Evolutionary conservation across 345 rosid genomes (phyloP).

Genomic region (Moricandia moricandioides): DNA sequence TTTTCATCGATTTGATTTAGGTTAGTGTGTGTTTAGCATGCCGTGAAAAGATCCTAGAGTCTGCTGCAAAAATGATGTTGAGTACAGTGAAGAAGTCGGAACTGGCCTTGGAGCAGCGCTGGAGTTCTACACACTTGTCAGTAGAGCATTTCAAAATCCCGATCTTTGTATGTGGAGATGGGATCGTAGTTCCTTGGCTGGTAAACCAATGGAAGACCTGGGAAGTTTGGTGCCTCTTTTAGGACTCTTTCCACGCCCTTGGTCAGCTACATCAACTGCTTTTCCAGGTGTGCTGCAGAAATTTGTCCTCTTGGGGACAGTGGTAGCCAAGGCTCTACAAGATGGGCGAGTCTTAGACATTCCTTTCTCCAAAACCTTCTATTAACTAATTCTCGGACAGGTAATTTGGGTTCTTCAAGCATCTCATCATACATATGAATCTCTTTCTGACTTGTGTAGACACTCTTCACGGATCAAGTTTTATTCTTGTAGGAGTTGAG

Average conservation of each 20-base stretch:
- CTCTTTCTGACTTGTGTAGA: neutral
- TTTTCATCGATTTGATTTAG: no score
- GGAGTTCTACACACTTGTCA: slow-evolving; percentile 86
- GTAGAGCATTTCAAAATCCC: slow-evolving; percentile 77
- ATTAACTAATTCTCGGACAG: slow-evolving; percentile 77
- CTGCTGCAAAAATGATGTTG: slow-evolving; percentile 85
- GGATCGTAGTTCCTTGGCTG: slow-evolving; percentile 43
- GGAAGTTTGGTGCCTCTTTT: slow-evolving; percentile 39
- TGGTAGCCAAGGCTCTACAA: slow-evolving; percentile 91
- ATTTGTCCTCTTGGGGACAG: slow-evolving; percentile 75
- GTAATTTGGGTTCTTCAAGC: slow-evolving; percentile 38
- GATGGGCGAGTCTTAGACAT: slow-evolving; percentile 94
- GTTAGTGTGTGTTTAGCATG: no score
- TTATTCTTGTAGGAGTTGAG: no score
- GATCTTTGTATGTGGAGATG: slow-evolving; percentile 90
- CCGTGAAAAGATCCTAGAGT: slow-evolving; percentile 70
- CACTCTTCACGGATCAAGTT: neutral
- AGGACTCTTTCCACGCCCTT: slow-evolving; percentile 87
- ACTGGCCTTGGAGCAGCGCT: slow-evolving; percentile 97
- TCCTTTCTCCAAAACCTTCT: slow-evolving; percentile 83
- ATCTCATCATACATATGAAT: neutral
- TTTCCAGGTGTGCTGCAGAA: slow-evolving; percentile 56
- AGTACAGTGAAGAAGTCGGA: slow-evolving; percentile 89
- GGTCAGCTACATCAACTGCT: slow-evolving; percentile 46
- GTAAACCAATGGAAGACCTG: slow-evolving; percentile 34